Evolutionary conservation across 2,329 filamentous ascomycete genomes (phyloP), one percentile per base, ranked within the genome.

Genomic region (Aspergillus sp.): DNA sequence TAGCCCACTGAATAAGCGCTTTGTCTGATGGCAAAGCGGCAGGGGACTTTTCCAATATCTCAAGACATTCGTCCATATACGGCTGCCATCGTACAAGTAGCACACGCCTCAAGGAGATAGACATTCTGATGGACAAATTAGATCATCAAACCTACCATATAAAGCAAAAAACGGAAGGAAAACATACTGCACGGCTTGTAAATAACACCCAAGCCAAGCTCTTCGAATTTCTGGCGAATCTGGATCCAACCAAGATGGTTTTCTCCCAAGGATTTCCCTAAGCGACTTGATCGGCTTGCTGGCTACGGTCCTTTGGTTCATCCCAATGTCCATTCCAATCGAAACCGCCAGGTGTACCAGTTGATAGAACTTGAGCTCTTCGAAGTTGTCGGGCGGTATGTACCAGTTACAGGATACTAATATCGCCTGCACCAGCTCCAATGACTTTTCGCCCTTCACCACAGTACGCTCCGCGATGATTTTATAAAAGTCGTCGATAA

Each of bases 331-430:
- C 43, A 94, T 82, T 27, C 85, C 85, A 83, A 95, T 88, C 54
- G 88, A 78, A 38, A 84, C 84, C 2, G 86, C 85, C 59, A 88
- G 81, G 62, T 95, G 88, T 37, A 89, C 82, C 52, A 93, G 77
- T 69, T 91, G 87, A 68, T 93, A 95, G 63, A 93, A 94, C 61
- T 93, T 93, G 58, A 91, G 80, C 67, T 93, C 86, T 58, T 94
- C 88, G 46, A 87, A 87, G 55, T 86, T 79, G 52, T 91, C 83
- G 0, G 89, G 89, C 11, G 88, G 88, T 62, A 82, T 83, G 63
- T 95, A 94, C 87, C 89, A 95, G 13, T 90, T 78, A n/a, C 84
- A 81, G 6, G 81, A 75, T 4, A 95, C 72, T 45, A 88, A 77
- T 33, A 95, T 70, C 2, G 87, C 80, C 67, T 95, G 90, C 7